A percentile compares a stretch with the other conserved stretches of the same genome.
These are phyloP conservation scores for Thuja plicata DNA, from an alignment of 83 land plant species.

Conservation along the genomic window DNA sequence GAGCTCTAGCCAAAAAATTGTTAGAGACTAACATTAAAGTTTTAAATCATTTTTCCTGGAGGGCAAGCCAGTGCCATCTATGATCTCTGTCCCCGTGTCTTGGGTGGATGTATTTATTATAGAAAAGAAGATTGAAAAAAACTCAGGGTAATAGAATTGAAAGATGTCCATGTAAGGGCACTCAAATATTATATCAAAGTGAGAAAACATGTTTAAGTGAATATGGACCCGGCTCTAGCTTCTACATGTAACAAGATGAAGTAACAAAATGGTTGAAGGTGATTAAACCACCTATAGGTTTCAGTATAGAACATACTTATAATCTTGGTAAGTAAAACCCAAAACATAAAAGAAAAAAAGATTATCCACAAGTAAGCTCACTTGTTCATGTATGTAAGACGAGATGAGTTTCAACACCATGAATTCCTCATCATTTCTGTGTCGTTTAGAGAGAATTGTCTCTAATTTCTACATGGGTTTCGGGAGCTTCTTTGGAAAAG, in stretches of 20 bases:
- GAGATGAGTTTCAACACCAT: not conserved
- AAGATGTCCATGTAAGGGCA: not conserved
- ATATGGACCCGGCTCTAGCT: not conserved
- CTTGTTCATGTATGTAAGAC: not conserved
- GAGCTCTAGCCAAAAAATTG: not conserved
- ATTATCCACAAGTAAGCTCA: not conserved
- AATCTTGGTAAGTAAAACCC: not conserved
- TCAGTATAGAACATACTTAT: not conserved
- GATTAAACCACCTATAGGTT: not conserved
- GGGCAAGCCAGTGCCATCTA: not conserved
- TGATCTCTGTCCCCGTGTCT: not conserved
- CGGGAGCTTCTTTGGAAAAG: not conserved
- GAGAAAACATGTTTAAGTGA: not conserved
- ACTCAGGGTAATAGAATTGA: not conserved
- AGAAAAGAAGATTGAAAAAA: not conserved
- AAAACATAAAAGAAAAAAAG: not conserved
- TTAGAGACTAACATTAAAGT: not conserved
- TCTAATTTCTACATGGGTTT: not conserved
- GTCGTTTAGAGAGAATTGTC: not conserved
- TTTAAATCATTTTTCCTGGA: not conserved
- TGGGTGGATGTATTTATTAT: not conserved
- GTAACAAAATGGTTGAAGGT: not conserved
- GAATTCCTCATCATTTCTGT: not conserved
- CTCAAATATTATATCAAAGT: not conserved
- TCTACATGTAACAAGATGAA: not conserved